A percentile compares a stretch with the other conserved stretches of the same genome.
These are phyloP conservation scores for Helianthus tuberosus DNA, from an alignment of 129 eudicot genomes.

Conservation along the genomic window DNA sequence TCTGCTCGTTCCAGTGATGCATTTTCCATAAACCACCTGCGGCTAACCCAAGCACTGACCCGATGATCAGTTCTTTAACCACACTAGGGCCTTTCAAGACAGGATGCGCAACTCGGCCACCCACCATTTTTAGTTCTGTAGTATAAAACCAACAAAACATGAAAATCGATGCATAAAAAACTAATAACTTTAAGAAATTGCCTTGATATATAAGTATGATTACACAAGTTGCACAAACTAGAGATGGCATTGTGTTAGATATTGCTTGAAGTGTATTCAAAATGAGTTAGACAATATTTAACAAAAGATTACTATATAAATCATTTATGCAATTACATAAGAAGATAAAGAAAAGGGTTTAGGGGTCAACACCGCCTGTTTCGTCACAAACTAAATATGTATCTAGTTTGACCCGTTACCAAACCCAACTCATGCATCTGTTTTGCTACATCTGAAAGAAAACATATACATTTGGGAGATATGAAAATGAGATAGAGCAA, in stretches of 20 bases:
- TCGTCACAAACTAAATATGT: neutral
- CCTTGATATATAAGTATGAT: neutral
- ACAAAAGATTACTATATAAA: neutral
- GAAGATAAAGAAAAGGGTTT: neutral
- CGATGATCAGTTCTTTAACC: slow-evolving; percentile 45
- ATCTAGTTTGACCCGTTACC: neutral
- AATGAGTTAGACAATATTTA: neutral
- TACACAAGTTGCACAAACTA: neutral
- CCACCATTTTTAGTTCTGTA: slow-evolving; percentile 39
- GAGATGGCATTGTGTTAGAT: neutral
- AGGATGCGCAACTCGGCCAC: slow-evolving; percentile 48
- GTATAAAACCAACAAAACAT: slow-evolving; percentile 8
- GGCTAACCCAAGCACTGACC: slow-evolving; percentile 44
- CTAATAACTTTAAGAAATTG: neutral
- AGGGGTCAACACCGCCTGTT: neutral
- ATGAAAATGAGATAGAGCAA: neutral
- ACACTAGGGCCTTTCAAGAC: slow-evolving; percentile 51
- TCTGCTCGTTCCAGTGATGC: slow-evolving; percentile 54
- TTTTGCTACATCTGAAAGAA: neutral
- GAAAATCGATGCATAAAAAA: neutral
- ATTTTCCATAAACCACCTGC: slow-evolving; percentile 50
- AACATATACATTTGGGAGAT: neutral
- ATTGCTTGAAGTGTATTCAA: neutral
- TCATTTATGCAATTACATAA: neutral
- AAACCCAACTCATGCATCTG: neutral